Evolutionary conservation across 2,329 filamentous ascomycete species (phyloP), one percentile per base, ranked within the genome.

Genomic region (Monilinia polystroma): DNA sequence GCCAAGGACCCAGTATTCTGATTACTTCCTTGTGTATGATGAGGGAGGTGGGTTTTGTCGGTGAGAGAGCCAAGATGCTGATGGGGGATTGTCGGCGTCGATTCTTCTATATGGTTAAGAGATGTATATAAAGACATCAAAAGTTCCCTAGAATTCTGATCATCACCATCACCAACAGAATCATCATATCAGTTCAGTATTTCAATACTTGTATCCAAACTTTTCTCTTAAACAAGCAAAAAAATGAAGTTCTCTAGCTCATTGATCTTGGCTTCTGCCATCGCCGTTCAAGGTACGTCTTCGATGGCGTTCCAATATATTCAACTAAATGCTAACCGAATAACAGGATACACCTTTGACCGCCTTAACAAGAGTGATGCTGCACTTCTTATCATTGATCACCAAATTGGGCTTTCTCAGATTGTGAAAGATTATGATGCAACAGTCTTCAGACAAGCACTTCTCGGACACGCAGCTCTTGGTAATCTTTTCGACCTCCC

Each of bases 401-500:
- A 86, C 66, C 85, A 88, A 74, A 81, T 85, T 68, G 86, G 86
- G 35, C 81, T 88, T 53, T 86, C 82, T 74, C 78, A 79, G 55
- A 72, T 85, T 7, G 87, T 87, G 49, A 84, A 88, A 51, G 90
- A 93, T 78, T 91, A 84, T 74, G 83, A 88, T 66, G 79, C 86
- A 16, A 85, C 83, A 12, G 81, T 88, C 47, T 93, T 85, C 81
- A 83, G 84, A 68, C 84, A 89, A 75, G 85, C 85, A 76, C 86
- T 92, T 70, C 78, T 90, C 53, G 89, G 87, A 1, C 90, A 92
- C 71, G 84, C 89, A 23, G 84, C 84, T 7, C 75, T 92, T 2
- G 89, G 85, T 66, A 84, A 87, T 64, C 78, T 87, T 65, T 93
- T 92, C 73, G 78, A 87, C 73, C 75, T 91, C 3, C 90, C 90